Conservation (phyloP, 1,284 basidiomycete genomes). For the Phlebopus sp. region DNA sequence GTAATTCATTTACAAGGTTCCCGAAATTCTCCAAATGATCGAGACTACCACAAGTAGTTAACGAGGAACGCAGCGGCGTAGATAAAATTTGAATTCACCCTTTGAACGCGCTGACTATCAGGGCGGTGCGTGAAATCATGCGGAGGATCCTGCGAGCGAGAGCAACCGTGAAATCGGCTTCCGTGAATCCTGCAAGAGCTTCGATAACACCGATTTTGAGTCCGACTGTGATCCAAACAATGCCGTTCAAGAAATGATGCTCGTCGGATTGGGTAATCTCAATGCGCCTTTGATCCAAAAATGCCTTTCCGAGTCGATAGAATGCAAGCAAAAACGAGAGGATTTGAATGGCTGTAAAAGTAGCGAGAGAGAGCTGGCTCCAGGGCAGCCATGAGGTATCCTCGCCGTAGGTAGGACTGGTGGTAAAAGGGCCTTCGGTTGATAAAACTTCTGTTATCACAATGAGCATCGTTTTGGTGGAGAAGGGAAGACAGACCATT, state of each 20-base stretch:
- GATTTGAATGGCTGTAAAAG: slow-evolving; percentile 56
- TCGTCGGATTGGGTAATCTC: slow-evolving; percentile 45
- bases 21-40: slow-evolving; percentile 45
- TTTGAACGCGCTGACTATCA: slow-evolving; percentile 61
- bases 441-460: slow-evolving; percentile 10
- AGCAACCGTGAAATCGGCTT: slow-evolving; percentile 47
- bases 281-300: slow-evolving; percentile 50
- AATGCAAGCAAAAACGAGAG: slow-evolving; percentile 55
- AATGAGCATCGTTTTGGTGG: slow-evolving; percentile 8
- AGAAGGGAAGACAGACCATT: slow-evolving; percentile 44
- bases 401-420: slow-evolving; percentile 41
- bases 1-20: slow-evolving; percentile 36
- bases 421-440: slow-evolving; percentile 23
- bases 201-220: slow-evolving; percentile 63
- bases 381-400: slow-evolving; percentile 54
- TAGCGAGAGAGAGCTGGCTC: slow-evolving; percentile 54
- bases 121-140: slow-evolving; percentile 47
- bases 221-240: slow-evolving; percentile 59
- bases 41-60: slow-evolving; percentile 32
- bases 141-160: slow-evolving; percentile 58
- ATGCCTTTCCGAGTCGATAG: slow-evolving; percentile 50
- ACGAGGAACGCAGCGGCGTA: background rate
- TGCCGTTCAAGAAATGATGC: slow-evolving; percentile 53
- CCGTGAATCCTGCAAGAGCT: slow-evolving; percentile 60
- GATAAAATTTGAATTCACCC: slow-evolving; percentile 46